Evolutionary conservation across 2,329 filamentous ascomycete species (phyloP).

Genomic region (Pseudopyrenochaeta lycopersici): DNA sequence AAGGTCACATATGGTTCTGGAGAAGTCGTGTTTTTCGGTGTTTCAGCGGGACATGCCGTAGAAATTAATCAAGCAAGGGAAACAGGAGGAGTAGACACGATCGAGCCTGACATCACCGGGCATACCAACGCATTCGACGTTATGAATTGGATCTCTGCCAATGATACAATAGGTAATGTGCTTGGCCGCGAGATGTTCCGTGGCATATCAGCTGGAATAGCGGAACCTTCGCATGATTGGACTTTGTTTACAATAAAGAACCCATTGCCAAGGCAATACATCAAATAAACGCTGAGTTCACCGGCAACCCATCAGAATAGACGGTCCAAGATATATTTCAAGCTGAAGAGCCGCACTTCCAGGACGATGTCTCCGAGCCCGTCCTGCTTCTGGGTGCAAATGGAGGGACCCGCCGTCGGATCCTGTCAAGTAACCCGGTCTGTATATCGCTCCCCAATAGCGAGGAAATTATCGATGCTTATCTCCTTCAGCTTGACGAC

Average conservation of each 20-base stretch:
- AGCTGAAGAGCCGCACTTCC: neutral
- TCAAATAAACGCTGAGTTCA: too few species aligned
- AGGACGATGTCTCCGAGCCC: conserved; percentile 3
- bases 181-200: neutral
- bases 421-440: neutral
- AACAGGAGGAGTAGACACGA: neutral
- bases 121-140: neutral
- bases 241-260: too few species aligned
- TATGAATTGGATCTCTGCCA: neutral
- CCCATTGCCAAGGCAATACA: too few species aligned
- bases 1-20: neutral
- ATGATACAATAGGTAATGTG: neutral
- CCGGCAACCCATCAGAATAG: too few species aligned
- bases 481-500: conserved; percentile 3
- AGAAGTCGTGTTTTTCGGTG: neutral
- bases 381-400: conserved; percentile 3
- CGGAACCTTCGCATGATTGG: neutral
- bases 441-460: neutral
- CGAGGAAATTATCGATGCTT: conserved; percentile 4
- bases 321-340: too few species aligned
- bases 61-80: neutral
- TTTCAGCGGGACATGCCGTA: neutral
- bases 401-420: neutral
- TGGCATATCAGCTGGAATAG: neutral
- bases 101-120: neutral